Percentiles rank a stretch among this genome's conserved stretches.
phyloP scores from a whole-genome alignment of 2,329 filamentous ascomycete genomes.

The Dendryphion nanum region DNA sequence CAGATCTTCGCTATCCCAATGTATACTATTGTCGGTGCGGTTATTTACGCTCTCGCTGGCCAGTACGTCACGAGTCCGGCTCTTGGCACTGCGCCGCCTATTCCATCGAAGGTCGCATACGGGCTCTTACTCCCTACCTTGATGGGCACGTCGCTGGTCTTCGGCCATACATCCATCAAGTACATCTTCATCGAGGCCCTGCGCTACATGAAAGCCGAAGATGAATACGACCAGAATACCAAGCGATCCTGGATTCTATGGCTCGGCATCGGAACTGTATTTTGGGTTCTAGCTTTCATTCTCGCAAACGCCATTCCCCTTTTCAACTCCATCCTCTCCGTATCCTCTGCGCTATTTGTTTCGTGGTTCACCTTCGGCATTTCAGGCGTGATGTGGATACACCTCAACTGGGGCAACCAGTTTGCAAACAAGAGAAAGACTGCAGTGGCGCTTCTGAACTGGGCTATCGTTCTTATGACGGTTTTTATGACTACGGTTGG shows the following conservation, averaged over 20 bases:
- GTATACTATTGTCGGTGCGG: background rate
- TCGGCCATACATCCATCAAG: conserved; percentile 63
- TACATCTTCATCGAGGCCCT: conserved; percentile 63
- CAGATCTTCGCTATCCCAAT: background rate
- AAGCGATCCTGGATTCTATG: conserved; percentile 31
- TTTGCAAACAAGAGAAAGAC: conserved; percentile 18
- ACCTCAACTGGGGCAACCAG: conserved; percentile 40
- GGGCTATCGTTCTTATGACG: background rate
- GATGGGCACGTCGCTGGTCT: conserved; percentile 66
- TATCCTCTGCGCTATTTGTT: conserved; percentile 59
- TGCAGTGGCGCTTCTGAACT: conserved; percentile 7
- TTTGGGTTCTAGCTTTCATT: conserved; percentile 63
- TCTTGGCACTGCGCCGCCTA: background rate
- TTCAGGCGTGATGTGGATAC: conserved; percentile 22
- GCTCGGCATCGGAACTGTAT: conserved; percentile 27
- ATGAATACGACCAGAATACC: conserved; percentile 5
- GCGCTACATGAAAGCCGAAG: conserved; percentile 28
- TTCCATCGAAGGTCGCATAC: conserved; percentile 37
- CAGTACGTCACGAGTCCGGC: background rate
- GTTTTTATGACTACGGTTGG: too few species aligned
- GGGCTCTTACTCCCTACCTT: conserved; percentile 68
- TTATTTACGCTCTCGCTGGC: background rate
- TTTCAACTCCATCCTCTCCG: conserved; percentile 62
- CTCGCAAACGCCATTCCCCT: conserved; percentile 67
- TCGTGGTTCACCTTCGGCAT: conserved; percentile 60